Evolutionary conservation across 352 stramenopile genomes (phyloP).

Genomic region (Phytopythium chamaehyphon): DNA sequence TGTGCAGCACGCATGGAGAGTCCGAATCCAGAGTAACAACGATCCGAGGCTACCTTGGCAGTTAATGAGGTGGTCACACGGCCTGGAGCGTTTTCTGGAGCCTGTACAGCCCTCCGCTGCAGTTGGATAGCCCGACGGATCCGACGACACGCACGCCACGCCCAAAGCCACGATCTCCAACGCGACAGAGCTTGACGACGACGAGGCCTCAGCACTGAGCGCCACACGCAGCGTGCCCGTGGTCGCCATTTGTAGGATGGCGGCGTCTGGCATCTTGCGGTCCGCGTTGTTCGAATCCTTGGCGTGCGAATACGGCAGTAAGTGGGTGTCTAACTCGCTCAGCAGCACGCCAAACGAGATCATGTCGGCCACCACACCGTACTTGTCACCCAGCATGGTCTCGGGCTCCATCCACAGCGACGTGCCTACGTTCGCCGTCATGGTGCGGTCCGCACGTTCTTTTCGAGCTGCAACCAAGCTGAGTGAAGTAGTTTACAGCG

Average conservation of each 20-base stretch:
- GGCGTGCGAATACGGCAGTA: constrained; percentile 21
- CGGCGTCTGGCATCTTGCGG: constrained; percentile 12
- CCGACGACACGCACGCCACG: constrained; percentile 16
- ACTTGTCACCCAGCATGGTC: constrained; percentile 27
- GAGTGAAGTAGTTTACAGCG: no score
- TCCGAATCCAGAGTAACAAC: no score
- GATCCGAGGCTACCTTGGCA: no score
- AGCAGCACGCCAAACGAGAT: constrained; percentile 27
- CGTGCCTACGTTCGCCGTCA: constrained; percentile 32
- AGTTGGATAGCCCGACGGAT: constrained; percentile 23
- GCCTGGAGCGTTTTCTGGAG: constrained; percentile 16
- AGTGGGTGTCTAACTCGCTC: constrained; percentile 22
- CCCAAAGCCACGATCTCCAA: constrained; percentile 17
- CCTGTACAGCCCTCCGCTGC: constrained; percentile 24
- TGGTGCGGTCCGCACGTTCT: constrained; percentile 22
- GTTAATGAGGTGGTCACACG: constrained; percentile 3
- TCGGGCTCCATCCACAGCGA: constrained; percentile 35
- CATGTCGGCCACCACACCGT: constrained; percentile 19
- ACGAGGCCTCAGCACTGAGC: constrained; percentile 22
- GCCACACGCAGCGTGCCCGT: constrained; percentile 22
- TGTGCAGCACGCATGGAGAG: no score
- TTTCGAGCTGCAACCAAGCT: no score
- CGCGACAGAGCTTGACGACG: no score
- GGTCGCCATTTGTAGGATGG: constrained; percentile 25
- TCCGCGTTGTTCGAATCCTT: constrained; percentile 11